Evolutionary conservation across 1,284 basidiomycete species (phyloP), one percentile per base, ranked within the genome.

Genomic region (Sphagnurus paluster): DNA sequence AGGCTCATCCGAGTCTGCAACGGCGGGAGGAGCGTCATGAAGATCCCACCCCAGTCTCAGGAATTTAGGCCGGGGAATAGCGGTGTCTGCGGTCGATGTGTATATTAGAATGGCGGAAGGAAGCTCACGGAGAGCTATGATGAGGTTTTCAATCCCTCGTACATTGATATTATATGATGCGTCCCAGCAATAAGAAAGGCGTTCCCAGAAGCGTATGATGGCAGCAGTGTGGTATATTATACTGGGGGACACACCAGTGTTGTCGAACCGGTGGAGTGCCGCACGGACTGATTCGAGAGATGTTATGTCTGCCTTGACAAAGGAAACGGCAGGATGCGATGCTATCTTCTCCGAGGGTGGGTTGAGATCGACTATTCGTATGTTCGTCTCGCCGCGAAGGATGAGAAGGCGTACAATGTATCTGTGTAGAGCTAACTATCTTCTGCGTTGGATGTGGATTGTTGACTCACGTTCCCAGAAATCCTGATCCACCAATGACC

Each of bases 161-260:
- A 69, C 67, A 24, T 69, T 69, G 7, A 68, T 56, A 2, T 44
- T 36, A 42, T 64, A 59, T 3, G 66, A 63, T 2, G 59, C 45
- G 11, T 50, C 20, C 57, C 59, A 66, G 20, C 64, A 59, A 34
- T 68, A 68, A 2, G 55, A 50, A 3, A 54, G 51, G 7, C 67
- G 64, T 41, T 68, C 65, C 63, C 66, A 68, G 52, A 68, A 68
- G 16, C 64, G 61, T 19, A 68, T 67, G 19, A 52, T 51, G 4
- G 63, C 66, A 3, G 66, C 67, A 1, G 59, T 64, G 43, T 68
- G 64, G 46, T 60, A 64, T 29, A 68, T 63, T 5, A 68, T 62
- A 9, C 46, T 53, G 3, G 67, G 63, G 2, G 57, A 58, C 3
- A 41, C 21, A 0, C 57, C 57, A n/a, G 56, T 60, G 2, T 49